phyloP scores from a whole-genome alignment of 208 protist species.

The Wallacemonas rigidus region DNA sequence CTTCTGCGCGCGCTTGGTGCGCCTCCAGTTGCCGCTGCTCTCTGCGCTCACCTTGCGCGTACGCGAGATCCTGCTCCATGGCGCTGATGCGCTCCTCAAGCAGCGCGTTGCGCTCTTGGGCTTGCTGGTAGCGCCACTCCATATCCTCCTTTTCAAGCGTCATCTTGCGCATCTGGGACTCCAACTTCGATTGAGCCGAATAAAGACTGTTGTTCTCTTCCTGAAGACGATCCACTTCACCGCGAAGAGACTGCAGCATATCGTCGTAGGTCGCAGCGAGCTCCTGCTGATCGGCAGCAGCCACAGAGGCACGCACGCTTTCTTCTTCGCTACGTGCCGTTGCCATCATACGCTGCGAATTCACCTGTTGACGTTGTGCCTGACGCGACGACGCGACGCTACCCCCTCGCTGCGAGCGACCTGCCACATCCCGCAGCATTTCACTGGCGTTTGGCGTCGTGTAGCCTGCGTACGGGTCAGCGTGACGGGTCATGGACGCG shows the following conservation, averaged over 20 bases:
- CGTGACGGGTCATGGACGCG: neutral
- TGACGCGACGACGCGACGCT: too few species aligned
- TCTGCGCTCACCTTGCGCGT: conserved; percentile 20
- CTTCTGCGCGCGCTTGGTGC: conserved; percentile 21
- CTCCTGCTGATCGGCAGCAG: conserved; percentile 1
- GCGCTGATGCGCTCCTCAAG: conserved; percentile 42
- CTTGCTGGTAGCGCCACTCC: conserved; percentile 53
- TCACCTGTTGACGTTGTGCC: too few species aligned
- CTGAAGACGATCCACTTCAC: conserved; percentile 44
- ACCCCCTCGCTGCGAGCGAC: neutral
- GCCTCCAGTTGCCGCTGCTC: conserved; percentile 30
- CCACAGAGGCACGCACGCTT: conserved; percentile 3
- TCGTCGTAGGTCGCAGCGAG: conserved; percentile 34
- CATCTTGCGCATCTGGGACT: conserved; percentile 48
- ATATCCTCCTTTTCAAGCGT: conserved; percentile 66
- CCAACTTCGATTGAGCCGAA: conserved; percentile 43
- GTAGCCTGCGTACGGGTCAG: conserved; percentile 7
- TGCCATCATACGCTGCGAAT: too few species aligned
- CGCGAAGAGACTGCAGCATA: conserved; percentile 54
- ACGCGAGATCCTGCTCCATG: conserved; percentile 48
- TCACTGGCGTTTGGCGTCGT: conserved; percentile 6
- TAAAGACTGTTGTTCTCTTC: conserved; percentile 54
- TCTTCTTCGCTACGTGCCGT: too few species aligned
- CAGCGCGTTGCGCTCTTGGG: conserved; percentile 46
- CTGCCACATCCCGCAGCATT: neutral